Evolutionary conservation across 2,329 filamentous ascomycete genomes (phyloP).

Genomic region (Ploettnerulaceae sp.): DNA sequence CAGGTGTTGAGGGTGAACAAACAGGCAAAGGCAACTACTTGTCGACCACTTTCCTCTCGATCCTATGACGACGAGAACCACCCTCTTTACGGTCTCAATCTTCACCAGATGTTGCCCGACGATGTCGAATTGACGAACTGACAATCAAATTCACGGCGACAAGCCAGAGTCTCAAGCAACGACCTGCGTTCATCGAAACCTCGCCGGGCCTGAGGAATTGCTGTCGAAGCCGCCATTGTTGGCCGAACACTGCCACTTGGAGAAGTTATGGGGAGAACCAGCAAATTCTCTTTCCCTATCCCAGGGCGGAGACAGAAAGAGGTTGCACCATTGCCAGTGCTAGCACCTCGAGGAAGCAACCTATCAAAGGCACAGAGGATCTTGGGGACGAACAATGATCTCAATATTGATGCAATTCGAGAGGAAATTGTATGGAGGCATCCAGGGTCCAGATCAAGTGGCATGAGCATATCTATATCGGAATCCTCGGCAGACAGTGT

Average conservation of each 20-base stretch:
- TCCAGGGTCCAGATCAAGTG: conserved; percentile 35
- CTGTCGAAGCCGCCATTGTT: not conserved
- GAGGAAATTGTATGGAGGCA: conserved; percentile 25
- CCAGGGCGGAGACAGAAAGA: conserved; percentile 30
- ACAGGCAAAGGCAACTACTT: not conserved
- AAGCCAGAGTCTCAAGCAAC: conserved; percentile 6
- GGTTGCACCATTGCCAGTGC: not conserved
- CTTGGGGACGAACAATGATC: conserved; percentile 33
- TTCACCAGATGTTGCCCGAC: conserved; percentile 11
- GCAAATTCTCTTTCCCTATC: conserved; percentile 36
- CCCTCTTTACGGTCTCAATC: conserved; percentile 7
- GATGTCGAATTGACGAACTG: conserved; percentile 4
- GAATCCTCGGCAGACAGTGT: conserved; percentile 27
- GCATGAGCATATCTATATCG: conserved; percentile 38
- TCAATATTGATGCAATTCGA: conserved; percentile 42
- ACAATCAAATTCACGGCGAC: conserved; percentile 1
- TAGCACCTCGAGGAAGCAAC: conserved; percentile 2
- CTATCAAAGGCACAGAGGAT: conserved; percentile 33
- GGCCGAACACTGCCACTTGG: not conserved
- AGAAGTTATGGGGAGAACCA: conserved; percentile 32
- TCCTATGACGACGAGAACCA: conserved; percentile 15
- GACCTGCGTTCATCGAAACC: not conserved
- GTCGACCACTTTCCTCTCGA: conserved; percentile 7
- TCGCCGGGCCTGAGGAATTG: not conserved
- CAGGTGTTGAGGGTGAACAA: not conserved